A percentile compares a stretch with the other conserved stretches of the same genome.
These are phyloP conservation scores for Trichoderma virens DNA, from an alignment of 495 filamentous ascomycete genomes.

Conservation along the genomic window DNA sequence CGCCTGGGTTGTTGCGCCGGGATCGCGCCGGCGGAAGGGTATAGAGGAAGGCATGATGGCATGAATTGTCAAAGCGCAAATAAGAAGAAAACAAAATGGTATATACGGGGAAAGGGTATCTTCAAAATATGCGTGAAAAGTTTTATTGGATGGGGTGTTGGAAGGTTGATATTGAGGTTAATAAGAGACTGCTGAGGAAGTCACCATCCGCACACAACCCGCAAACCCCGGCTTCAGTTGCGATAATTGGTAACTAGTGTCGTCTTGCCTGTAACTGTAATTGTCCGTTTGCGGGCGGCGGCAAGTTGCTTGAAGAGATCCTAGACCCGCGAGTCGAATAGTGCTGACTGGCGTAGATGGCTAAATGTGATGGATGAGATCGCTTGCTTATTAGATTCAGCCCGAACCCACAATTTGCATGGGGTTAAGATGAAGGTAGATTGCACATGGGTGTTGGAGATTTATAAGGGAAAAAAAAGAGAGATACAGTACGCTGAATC, in stretches of 20 bases:
- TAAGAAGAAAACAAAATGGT: neutral
- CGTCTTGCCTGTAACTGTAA: neutral
- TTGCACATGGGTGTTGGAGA: neutral
- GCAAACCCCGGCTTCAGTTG: neutral
- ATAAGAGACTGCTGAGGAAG: neutral
- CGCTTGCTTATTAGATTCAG: neutral
- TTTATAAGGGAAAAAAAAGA: neutral
- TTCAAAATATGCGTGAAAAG: neutral
- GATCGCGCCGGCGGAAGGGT: neutral
- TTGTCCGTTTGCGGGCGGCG: neutral
- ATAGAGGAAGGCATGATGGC: neutral
- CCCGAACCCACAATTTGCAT: neutral
- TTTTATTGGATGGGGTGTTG: neutral
- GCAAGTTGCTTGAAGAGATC: neutral
- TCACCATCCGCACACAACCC: neutral
- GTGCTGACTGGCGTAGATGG: constrained; percentile 5
- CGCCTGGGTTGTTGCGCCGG: constrained; percentile 20
- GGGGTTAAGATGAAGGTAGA: neutral
- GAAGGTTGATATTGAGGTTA: neutral
- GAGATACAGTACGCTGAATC: neutral
- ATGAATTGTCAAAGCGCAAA: no score
- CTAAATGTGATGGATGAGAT: constrained; percentile 2
- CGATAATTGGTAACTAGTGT: neutral
- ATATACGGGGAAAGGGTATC: neutral
- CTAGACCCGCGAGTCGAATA: neutral